Evolutionary conservation across 2,329 filamentous ascomycete species (phyloP).

Genomic region (Aspergillus awamori): DNA sequence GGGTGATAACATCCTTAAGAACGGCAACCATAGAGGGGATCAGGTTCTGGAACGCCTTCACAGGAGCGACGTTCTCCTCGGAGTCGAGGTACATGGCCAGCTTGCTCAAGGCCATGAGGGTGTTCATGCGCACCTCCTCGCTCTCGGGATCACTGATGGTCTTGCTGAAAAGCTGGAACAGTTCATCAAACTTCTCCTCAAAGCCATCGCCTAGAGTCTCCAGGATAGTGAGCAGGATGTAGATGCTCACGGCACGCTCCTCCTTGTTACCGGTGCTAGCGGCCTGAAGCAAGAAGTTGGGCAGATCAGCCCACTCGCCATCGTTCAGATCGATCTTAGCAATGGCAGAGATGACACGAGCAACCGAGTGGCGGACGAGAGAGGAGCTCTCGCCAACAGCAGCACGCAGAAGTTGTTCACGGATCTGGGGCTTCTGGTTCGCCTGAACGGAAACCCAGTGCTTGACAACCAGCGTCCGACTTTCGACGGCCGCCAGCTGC

Average conservation of each 20-base stretch:
- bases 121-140: conserved; percentile 91
- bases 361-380: conserved; percentile 80
- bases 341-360: conserved; percentile 84
- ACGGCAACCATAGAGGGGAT: conserved; percentile 88
- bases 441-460: conserved; percentile 78
- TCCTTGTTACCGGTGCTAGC: conserved; percentile 72
- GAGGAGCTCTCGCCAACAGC: conserved; percentile 77
- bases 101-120: conserved; percentile 84
- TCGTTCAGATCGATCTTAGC: conserved; percentile 84
- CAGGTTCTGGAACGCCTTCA: conserved; percentile 75
- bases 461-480: conserved; percentile 76
- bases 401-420: conserved; percentile 80
- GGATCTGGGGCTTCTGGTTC: conserved; percentile 77
- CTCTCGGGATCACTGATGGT: conserved; percentile 91
- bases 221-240: conserved; percentile 88
- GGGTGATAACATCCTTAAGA: conserved; percentile 79
- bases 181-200: conserved; percentile 74
- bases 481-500: conserved; percentile 90
- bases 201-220: conserved; percentile 87
- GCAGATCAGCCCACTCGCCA: conserved; percentile 81
- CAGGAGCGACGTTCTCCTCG: conserved; percentile 75
- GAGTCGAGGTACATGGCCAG: conserved; percentile 85
- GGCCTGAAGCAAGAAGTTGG: conserved; percentile 76
- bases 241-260: conserved; percentile 87
- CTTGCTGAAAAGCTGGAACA: conserved; percentile 80